These are phyloP conservation scores for Auricularia auricula-judae DNA, from an alignment of 768 basidiomycete species.

Conservation along the genomic window DNA sequence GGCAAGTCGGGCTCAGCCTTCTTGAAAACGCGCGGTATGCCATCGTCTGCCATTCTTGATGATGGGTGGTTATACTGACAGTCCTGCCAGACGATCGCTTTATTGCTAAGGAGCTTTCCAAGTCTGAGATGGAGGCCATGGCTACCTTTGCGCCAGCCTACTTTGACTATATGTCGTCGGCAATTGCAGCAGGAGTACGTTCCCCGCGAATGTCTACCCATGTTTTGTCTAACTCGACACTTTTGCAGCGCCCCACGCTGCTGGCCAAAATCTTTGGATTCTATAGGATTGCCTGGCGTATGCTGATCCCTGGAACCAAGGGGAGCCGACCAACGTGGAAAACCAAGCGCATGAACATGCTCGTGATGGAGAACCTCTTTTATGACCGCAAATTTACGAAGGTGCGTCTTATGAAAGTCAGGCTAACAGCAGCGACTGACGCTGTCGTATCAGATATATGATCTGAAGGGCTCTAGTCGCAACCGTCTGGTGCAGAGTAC, in stretches of 20 bases:
- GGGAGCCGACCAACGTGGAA: conserved; percentile 50
- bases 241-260: conserved; percentile 71
- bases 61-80: background rate
- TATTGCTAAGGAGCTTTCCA: conserved; percentile 93
- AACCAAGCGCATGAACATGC: conserved; percentile 83
- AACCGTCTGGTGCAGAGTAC: conserved; percentile 90
- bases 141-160: conserved; percentile 95
- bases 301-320: conserved; percentile 55
- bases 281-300: conserved; percentile 86
- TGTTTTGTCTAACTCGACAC: conserved; percentile 8
- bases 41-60: conserved; percentile 1
- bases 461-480: conserved; percentile 90
- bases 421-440: background rate
- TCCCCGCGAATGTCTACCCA: background rate
- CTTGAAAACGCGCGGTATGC: conserved; percentile 81
- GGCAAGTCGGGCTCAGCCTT: conserved; percentile 97
- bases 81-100: conserved; percentile 76
- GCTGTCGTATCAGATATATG: conserved; percentile 63
- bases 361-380: conserved; percentile 98
- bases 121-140: conserved; percentile 86
- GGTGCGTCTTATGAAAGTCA: conserved; percentile 27
- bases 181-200: conserved; percentile 71
- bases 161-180: conserved; percentile 97
- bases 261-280: conserved; percentile 96
- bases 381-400: conserved; percentile 85